A percentile compares a stretch with the other conserved stretches of the same genome.
Conservation (phyloP, 2,329 filamentous ascomycete genomes). For the Scytalidium lignicola region DNA sequence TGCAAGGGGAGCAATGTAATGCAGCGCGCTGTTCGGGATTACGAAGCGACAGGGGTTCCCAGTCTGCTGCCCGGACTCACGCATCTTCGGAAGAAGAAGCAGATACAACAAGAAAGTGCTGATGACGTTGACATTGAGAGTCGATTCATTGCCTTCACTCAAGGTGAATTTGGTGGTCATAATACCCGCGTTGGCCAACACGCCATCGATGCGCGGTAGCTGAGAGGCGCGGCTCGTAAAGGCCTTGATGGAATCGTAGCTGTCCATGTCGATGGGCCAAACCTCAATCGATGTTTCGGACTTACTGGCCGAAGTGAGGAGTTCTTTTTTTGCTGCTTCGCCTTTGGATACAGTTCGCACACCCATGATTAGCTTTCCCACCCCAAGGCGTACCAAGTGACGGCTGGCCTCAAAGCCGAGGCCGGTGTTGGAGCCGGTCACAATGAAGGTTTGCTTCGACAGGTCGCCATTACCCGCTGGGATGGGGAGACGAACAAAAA, state of each 20-base stretch:
- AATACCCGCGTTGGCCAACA: constrained; percentile 5
- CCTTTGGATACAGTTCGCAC: constrained; percentile 29
- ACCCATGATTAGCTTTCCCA: constrained; percentile 31
- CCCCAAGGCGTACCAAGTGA: constrained; percentile 31
- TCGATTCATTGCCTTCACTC: constrained; percentile 33
- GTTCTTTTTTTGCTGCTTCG: constrained; percentile 28
- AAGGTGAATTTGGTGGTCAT: not conserved
- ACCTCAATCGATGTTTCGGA: constrained; percentile 4
- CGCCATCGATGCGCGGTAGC: constrained; percentile 3
- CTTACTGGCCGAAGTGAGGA: constrained; percentile 18
- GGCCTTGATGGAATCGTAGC: constrained; percentile 3
- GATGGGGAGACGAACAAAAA: too few species aligned
- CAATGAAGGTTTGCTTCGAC: constrained; percentile 25
- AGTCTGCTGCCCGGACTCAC: not conserved
- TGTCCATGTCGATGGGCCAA: constrained; percentile 6
- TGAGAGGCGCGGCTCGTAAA: not conserved
- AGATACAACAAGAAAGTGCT: constrained; percentile 39
- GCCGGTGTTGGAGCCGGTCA: constrained; percentile 36
- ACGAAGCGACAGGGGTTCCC: not conserved
- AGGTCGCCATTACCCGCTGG: too few species aligned
- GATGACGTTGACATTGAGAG: constrained; percentile 39
- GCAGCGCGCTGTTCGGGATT: not conserved
- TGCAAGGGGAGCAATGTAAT: constrained; percentile 3
- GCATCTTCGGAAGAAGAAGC: constrained; percentile 33
- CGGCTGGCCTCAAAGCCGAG: constrained; percentile 32